Base-by-base conservation (phyloP, 352 stramenopile genomes). In the Albugo laibachii region DNA sequence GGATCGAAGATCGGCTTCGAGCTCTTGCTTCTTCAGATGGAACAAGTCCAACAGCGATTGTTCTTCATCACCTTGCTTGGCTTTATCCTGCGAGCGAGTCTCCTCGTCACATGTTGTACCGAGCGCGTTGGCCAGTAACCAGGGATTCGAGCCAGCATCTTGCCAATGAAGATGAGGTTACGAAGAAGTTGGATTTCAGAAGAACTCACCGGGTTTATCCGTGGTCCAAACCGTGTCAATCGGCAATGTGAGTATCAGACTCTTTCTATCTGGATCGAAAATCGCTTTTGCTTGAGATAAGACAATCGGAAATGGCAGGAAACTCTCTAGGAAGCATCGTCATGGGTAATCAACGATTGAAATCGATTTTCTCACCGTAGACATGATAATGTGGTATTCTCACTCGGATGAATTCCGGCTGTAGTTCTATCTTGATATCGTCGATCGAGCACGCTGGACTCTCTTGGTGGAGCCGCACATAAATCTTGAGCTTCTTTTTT, bases 31-130 rank as follows among this genome's bases (percentile, higher is more conserved):
- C 15, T 52, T 54, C 12, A 85, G 55, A 35, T 85, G 68, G 36
- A 83, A 87, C 62, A 80, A 74, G 31, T 85, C 75, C 0, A 62
- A 55, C 27, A 87, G 50, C 14, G 75, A 80, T 45, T 68, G 58
- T 5, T 62, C 51, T 8, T 58, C 41, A 15, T 49, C 41, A 8
- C 11, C 10, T 41, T 54, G 21, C 3, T 10, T 14, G 27, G 13
- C 40, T n/a, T 21, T 6, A 1, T 2, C 18, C 3, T 24, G 16
- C 8, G 38, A 24, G 8, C 3, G 38, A 19, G 8, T 45, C 15
- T 20, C 41, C n/a, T 13, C 11, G 39, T 36, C 21, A 6, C 43
- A 57, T 13, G 73, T 62, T 18, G 62, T 54, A 0, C 62, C 41
- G 5, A 88, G 56, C 13, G 70, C 70, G 44, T 65, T 63, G 0